Base-by-base conservation (phyloP, 805 yeast species). In the Saccharomycopsis fermentans region DNA sequence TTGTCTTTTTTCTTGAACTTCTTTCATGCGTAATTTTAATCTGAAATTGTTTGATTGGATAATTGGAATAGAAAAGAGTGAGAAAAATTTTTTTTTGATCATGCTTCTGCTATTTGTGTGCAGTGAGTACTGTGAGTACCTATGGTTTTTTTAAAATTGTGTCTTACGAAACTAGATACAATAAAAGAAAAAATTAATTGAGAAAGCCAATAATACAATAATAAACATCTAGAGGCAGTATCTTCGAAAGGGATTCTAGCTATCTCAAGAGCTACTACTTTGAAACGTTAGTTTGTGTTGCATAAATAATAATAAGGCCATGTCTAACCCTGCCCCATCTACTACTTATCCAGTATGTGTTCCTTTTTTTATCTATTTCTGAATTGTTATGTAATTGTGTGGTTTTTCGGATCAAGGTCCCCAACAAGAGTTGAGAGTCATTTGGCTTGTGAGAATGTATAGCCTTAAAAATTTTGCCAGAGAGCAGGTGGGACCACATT, bases 221-320 rank as follows among this genome's bases (percentile, higher is more conserved):
- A n/a, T n/a, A n/a, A n/a, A n/a, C n/a, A n/a, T n/a, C n/a, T n/a
- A n/a, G n/a, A n/a, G n/a, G n/a, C n/a, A n/a, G n/a, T n/a, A n/a
- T n/a, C n/a, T n/a, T n/a, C n/a, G n/a, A n/a, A n/a, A n/a, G n/a
- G n/a, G n/a, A n/a, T n/a, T n/a, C n/a, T 36, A 8, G 39, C 17
- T 5, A 19, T 19, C 26, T 43, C 27, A 21, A 11, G 9, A 14
- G 14, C 12, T 37, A 37, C 2, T 16, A 37, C 2, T 37, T 37
- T 16, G 43, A 3, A 37, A 37, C 16, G 21, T 27, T 27, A 29
- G n/a, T 27, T 24, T 16, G 24, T 3, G 11, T 52, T 34, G 17
- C 21, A 35, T 34, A 82, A 66, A 57, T 82, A 78, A 3, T 84
- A 78, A 3, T 84, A 89, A 17, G 90, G 88, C 48, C 90, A 59